Evolutionary conservation across 257 asterid genomes (phyloP).

Genomic region (Cruciata laevipes): DNA sequence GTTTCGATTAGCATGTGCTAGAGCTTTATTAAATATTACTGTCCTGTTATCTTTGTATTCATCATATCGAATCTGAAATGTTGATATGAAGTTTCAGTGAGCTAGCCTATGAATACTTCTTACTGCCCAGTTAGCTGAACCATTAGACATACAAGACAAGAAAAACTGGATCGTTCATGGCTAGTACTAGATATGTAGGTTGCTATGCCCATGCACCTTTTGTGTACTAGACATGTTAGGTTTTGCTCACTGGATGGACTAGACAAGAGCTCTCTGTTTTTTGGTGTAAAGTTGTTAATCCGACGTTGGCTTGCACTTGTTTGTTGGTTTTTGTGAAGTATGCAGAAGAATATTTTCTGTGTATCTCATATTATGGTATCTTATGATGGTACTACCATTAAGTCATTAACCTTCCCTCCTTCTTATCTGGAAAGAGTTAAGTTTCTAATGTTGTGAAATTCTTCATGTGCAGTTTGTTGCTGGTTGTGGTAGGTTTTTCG

Average conservation of each 20-base stretch:
- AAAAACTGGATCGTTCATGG: not conserved
- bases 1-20: not conserved
- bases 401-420: slow-evolving; percentile 1
- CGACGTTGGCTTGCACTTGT: not conserved
- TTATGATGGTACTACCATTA: too few species aligned
- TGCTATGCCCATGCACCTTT: not conserved
- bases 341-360: not conserved
- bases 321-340: not conserved
- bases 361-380: not conserved
- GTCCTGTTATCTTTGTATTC: not conserved
- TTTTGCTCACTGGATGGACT: not conserved
- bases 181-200: not conserved
- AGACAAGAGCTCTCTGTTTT: not conserved
- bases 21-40: not conserved
- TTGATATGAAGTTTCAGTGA: not conserved
- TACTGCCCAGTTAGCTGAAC: too few species aligned
- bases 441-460: not conserved
- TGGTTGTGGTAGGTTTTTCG: slow-evolving; percentile 93
- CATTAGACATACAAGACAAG: not conserved
- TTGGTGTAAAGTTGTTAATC: not conserved
- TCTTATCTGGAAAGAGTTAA: not conserved
- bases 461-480: slow-evolving; percentile 55
- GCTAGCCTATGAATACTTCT: not conserved
- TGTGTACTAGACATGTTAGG: not conserved
- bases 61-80: not conserved